Evolutionary conservation across 116 monocot genomes (phyloP).

Genomic region (Posidonia oceanica): DNA sequence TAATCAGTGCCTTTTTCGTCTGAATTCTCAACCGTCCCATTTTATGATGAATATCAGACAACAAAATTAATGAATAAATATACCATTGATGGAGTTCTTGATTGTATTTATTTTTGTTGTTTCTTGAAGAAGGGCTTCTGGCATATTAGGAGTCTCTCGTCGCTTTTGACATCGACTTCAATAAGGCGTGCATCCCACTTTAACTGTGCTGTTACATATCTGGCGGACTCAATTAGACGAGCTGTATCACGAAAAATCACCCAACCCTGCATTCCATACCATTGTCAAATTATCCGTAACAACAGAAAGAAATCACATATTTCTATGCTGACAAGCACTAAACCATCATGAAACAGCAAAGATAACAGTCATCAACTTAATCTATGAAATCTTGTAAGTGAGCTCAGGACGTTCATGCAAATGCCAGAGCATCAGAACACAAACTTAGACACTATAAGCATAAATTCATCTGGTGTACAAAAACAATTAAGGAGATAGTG

Average conservation of each 20-base stretch:
- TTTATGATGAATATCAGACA: conserved; percentile 11
- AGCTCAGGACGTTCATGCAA: too few species aligned
- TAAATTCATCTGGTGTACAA: too few species aligned
- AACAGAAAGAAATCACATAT: too few species aligned
- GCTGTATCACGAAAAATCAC: conserved; percentile 66
- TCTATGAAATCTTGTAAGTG: too few species aligned
- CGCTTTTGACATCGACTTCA: conserved; percentile 49
- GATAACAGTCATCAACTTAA: too few species aligned
- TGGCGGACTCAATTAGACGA: conserved; percentile 47
- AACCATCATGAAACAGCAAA: too few species aligned
- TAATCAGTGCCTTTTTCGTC: background rate
- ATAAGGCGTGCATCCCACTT: conserved; percentile 86
- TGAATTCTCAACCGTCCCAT: background rate
- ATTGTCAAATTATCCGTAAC: too few species aligned
- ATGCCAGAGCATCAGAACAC: too few species aligned
- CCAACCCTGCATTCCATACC: conserved; percentile 64
- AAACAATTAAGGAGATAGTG: too few species aligned
- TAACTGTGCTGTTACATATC: conserved; percentile 50
- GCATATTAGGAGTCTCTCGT: conserved; percentile 79
- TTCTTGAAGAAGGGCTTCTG: conserved; percentile 92
- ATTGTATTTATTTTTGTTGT: conserved; percentile 17
- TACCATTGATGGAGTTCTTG: background rate
- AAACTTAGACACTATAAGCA: too few species aligned
- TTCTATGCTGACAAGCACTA: too few species aligned
- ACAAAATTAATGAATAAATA: conserved; percentile 12